Evolutionary conservation across 192 early-diverging fungal genomes (phyloP), one percentile per base, ranked within the genome.

Genomic region (Coemansia sp.): DNA sequence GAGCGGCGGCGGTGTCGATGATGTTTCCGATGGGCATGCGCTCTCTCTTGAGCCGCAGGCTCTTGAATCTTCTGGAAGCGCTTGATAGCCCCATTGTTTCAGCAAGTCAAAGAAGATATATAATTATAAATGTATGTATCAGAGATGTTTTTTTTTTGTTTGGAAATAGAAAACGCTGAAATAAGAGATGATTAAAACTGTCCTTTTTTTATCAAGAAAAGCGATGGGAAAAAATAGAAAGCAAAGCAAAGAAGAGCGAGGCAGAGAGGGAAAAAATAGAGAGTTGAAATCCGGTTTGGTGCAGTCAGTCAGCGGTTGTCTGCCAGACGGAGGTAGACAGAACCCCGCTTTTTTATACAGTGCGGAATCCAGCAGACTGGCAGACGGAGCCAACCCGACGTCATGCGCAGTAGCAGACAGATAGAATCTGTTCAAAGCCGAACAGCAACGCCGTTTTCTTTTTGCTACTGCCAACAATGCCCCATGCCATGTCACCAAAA

Each of bases 11-110:
- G 23, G 39, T 48, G 49, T 72, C 71, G 4, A 72, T 34, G 4
- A 67, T 42, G 39, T 61, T 63, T 24, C 63, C 64, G 18, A 67
- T 63, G 4, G 71, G 71, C 64, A 72, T 30, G 46, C 64, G 60
- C 13, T 55, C 65, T n/a, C 56, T 65, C 49, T 62, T 65, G n/a
- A 56, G 35, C 14, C 58, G 60, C 13, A 72, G 16, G 23, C 63
- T 72, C 59, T 63, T 72, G 24, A 72, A 52, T 28, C 65, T 59
- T 34, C 64, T 58, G 14, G 69, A 53, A 16, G 69, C 58, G 23
- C 64, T 61, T n/a, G 70, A 72, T 13, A 72, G 39, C 10, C 58
- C 58, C 64, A 65, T 65, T 35, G 9, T 55, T 4, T 20, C 13
- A 10, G 3, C 4, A 16, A 47, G 8, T 8, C 30, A 32, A 24